phyloP scores from a whole-genome alignment of 768 basidiomycete species.

The Rossbeevera mucosa region DNA sequence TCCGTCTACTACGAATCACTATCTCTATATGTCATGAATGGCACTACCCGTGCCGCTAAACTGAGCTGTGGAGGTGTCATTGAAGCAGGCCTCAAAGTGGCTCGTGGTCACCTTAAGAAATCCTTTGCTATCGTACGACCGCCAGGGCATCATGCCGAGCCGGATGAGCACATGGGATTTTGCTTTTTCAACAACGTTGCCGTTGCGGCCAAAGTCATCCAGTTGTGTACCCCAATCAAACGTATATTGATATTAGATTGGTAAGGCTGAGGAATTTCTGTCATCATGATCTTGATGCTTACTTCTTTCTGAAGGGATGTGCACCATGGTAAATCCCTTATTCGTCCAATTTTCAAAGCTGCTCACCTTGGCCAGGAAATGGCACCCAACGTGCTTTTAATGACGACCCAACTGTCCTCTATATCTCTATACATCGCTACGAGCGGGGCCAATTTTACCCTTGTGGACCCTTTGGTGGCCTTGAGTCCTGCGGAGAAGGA shows the following conservation, averaged over 20 bases:
- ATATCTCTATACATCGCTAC: slow-evolving; percentile 93
- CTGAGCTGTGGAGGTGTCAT: slow-evolving; percentile 94
- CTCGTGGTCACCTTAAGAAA: slow-evolving; percentile 73
- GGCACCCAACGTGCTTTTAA: slow-evolving; percentile 96
- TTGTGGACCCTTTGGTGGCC: slow-evolving; percentile 81
- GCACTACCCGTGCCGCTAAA: slow-evolving; percentile 79
- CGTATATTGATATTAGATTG: slow-evolving; percentile 93
- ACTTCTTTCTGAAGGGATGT: slow-evolving; percentile 68
- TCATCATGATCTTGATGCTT: slow-evolving; percentile 2
- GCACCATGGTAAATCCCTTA: slow-evolving; percentile 67
- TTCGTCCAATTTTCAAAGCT: not conserved
- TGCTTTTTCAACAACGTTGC: slow-evolving; percentile 99
- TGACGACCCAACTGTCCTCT: slow-evolving; percentile 86
- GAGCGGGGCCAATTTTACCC: slow-evolving; percentile 92
- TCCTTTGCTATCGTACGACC: slow-evolving; percentile 94
- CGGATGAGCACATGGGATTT: slow-evolving; percentile 98
- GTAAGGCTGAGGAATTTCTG: slow-evolving; percentile 44
- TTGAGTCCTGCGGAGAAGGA: slow-evolving; percentile 84
- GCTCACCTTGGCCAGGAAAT: slow-evolving; percentile 58
- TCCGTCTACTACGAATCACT: slow-evolving; percentile 83
- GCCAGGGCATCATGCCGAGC: slow-evolving; percentile 97
- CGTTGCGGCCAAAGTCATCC: slow-evolving; percentile 81
- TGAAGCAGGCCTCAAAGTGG: slow-evolving; percentile 84
- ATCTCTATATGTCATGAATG: slow-evolving; percentile 86
- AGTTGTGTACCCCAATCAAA: slow-evolving; percentile 63